Evolutionary conservation across 306 rosid species (phyloP).

Genomic region (Purshia tridentata): DNA sequence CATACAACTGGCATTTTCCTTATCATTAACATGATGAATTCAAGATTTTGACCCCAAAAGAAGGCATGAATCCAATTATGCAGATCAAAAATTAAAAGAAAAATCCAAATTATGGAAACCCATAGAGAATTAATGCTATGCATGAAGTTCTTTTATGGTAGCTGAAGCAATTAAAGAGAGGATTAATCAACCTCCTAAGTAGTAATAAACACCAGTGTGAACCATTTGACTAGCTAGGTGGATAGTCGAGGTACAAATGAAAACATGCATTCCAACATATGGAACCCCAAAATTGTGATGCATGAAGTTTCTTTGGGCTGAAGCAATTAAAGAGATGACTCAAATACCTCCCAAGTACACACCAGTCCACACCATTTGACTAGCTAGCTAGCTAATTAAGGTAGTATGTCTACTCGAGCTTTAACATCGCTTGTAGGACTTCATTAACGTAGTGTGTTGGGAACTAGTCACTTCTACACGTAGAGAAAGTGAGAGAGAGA

Average conservation of each 20-base stretch:
- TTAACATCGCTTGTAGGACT: slow-evolving; percentile 42
- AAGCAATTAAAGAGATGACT: slow-evolving; percentile 10
- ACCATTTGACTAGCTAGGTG: slow-evolving; percentile 1
- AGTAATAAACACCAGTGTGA: background rate
- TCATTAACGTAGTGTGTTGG: slow-evolving; percentile 34
- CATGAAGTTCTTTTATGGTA: background rate
- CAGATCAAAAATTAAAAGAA: no score
- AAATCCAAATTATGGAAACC: background rate
- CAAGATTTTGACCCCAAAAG: no score
- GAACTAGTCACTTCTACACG: slow-evolving; percentile 3
- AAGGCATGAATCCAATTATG: no score
- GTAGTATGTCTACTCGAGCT: background rate
- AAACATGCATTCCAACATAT: no score
- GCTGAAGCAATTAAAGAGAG: slow-evolving; percentile 10
- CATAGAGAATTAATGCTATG: background rate
- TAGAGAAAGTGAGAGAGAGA: background rate
- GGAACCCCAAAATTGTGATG: no score
- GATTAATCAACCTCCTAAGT: no score
- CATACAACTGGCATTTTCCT: no score
- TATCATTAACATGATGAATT: no score
- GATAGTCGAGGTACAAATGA: no score
- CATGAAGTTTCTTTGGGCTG: background rate
- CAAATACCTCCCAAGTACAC: no score
- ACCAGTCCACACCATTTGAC: slow-evolving; percentile 12
- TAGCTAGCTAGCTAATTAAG: background rate